Percentiles rank a stretch among this genome's conserved stretches.
Evolutionary conservation across 352 stramenopile species (phyloP).

Genomic region (Thalassiosira mediterranea): DNA sequence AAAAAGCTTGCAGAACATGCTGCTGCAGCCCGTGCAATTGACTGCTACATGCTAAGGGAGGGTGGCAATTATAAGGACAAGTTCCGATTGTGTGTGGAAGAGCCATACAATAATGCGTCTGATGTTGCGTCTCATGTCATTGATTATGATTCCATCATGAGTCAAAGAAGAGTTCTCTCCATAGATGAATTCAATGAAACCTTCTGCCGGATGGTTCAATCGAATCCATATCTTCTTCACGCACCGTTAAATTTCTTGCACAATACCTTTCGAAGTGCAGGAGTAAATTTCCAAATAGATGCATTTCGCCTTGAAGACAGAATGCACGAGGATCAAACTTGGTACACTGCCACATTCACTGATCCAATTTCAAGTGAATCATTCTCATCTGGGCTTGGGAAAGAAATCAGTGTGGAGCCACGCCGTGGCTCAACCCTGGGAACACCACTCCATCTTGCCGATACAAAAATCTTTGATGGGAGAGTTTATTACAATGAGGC

Average conservation of each 20-base stretch:
- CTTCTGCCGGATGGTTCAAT: too few species aligned
- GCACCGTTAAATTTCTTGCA: too few species aligned
- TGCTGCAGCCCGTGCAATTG: constrained; percentile 37
- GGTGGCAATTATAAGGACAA: neutral
- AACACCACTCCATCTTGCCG: constrained; percentile 1
- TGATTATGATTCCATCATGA: neutral
- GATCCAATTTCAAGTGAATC: constrained; percentile 25
- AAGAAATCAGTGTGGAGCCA: neutral
- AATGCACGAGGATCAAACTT: neutral
- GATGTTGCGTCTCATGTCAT: neutral
- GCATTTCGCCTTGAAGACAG: neutral
- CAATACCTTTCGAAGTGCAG: neutral
- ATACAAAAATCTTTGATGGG: constrained; percentile 12
- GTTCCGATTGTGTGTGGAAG: constrained; percentile 20
- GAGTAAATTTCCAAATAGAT: neutral
- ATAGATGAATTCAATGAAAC: neutral
- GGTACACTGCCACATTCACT: constrained; percentile 24
- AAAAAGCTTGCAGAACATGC: constrained; percentile 31
- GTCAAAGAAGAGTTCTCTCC: neutral
- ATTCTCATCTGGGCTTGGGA: constrained; percentile 18
- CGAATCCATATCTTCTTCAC: too few species aligned
- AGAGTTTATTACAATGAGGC: constrained; percentile 35
- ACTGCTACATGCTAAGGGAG: constrained; percentile 15
- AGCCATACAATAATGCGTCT: constrained; percentile 15
- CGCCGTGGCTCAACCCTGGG: neutral